phyloP scores from a whole-genome alignment of 768 basidiomycete genomes.

The Lactarius indigo region DNA sequence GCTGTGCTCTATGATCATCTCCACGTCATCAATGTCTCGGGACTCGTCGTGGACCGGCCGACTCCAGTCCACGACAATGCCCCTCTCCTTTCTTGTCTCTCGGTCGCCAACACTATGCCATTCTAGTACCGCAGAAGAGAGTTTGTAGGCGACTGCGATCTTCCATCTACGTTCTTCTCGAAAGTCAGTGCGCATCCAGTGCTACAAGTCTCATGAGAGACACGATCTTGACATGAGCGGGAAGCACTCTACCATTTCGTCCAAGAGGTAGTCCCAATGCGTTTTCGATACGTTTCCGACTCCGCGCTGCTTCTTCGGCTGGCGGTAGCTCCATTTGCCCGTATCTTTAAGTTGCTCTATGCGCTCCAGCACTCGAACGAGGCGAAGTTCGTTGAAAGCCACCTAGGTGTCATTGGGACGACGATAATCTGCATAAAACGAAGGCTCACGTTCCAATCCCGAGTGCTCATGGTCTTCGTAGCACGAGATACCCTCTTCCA shows the following conservation, averaged over 20 bases:
- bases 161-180: constrained; percentile 95
- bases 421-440: background rate
- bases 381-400: constrained; percentile 72
- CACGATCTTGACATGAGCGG: constrained; percentile 2
- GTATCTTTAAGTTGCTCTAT: constrained; percentile 79
- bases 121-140: constrained; percentile 78
- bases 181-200: constrained; percentile 97
- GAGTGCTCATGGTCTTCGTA: constrained; percentile 72
- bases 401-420: constrained; percentile 42
- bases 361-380: constrained; percentile 76
- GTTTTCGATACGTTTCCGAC: constrained; percentile 72
- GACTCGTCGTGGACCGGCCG: constrained; percentile 38
- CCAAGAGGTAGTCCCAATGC: constrained; percentile 94
- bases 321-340: constrained; percentile 87
- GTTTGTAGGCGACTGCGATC: constrained; percentile 71
- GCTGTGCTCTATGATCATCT: constrained; percentile 30
- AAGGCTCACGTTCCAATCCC: constrained; percentile 74
- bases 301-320: constrained; percentile 90
- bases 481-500: constrained; percentile 66
- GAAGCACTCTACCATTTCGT: constrained; percentile 77
- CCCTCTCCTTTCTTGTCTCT: constrained; percentile 60
- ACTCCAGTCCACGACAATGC: constrained; percentile 67
- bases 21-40: constrained; percentile 38
- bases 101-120: constrained; percentile 77
- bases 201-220: constrained; percentile 43